Evolutionary conservation across 2,329 filamentous ascomycete species (phyloP).

Genomic region (Talaromyces verruculosus): DNA sequence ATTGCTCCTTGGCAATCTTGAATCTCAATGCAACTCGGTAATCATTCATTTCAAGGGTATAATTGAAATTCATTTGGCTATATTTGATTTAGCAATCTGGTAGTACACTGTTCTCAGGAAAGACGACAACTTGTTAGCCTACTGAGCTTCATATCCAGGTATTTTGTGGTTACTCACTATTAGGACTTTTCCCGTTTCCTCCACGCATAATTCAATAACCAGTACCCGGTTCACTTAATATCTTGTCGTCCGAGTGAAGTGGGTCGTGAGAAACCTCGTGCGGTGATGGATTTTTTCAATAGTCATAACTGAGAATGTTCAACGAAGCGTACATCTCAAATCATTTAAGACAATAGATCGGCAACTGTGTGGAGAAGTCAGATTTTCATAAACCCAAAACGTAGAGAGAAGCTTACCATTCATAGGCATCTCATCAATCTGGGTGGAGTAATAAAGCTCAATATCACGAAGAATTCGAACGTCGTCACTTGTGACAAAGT

Average conservation of each 20-base stretch:
- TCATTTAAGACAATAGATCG: slow-evolving; percentile 27
- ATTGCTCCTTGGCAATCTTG: not conserved
- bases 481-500: slow-evolving; percentile 98
- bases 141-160: not conserved
- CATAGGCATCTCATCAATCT: slow-evolving; percentile 99
- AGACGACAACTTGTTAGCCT: not conserved
- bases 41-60: slow-evolving; percentile 5
- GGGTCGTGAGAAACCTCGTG: not conserved
- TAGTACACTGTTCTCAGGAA: slow-evolving; percentile 10
- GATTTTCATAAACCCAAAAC: not conserved
- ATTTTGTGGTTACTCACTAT: slow-evolving; percentile 17
- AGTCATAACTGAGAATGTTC: not conserved
- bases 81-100: slow-evolving; percentile 15
- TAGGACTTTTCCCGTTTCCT: slow-evolving; percentile 22
- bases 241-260: not conserved
- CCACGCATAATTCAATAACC: slow-evolving; percentile 18
- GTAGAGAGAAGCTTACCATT: slow-evolving; percentile 62
- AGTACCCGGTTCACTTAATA: slow-evolving; percentile 19
- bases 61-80: not conserved
- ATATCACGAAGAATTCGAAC: slow-evolving; percentile 97
- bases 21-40: not conserved
- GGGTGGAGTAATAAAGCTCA: slow-evolving; percentile 92
- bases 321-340: slow-evolving; percentile 57
- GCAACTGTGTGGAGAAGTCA: slow-evolving; percentile 25
- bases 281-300: not conserved